A percentile compares a stretch with the other conserved stretches of the same genome.
phyloP scores from a whole-genome alignment of 2,329 filamentous ascomycete genomes.

The Sarocladiaceae sp. region DNA sequence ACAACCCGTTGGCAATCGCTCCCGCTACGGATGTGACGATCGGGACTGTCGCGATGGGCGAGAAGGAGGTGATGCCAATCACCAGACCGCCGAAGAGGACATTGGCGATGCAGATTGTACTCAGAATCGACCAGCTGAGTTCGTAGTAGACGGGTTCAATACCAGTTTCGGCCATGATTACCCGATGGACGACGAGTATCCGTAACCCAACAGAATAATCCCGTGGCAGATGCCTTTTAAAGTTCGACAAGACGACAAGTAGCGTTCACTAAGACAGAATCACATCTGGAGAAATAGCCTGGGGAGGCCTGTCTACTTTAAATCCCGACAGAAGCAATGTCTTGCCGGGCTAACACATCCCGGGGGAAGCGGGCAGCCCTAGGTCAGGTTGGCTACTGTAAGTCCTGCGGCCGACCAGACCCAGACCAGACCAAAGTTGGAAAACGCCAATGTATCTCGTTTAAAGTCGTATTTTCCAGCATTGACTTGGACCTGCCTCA shows the following conservation, averaged over 20 bases:
- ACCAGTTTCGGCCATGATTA: not conserved
- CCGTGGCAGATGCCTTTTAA: no score
- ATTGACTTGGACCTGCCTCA: not conserved
- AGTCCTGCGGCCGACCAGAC: no score
- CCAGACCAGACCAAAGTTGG: no score
- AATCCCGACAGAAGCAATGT: not conserved
- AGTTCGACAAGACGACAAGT: no score
- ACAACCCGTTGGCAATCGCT: constrained; percentile 37
- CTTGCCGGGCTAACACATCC: no score
- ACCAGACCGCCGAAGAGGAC: constrained; percentile 34
- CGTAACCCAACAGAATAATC: not conserved
- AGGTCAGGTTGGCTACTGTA: no score
- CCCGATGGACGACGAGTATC: not conserved
- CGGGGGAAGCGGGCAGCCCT: no score
- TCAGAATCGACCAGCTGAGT: constrained; percentile 40
- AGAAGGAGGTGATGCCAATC: constrained; percentile 34
- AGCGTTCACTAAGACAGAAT: no score
- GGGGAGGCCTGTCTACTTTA: not conserved
- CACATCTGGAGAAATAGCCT: no score
- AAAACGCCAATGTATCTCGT: not conserved
- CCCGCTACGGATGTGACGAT: constrained; percentile 32
- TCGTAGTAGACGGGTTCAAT: constrained; percentile 31
- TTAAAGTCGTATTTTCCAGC: not conserved
- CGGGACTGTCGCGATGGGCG: constrained; percentile 33
- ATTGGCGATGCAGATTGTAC: constrained; percentile 37